Evolutionary conservation across 148 eudicot species (phyloP), one percentile per base, ranked within the genome.

Genomic region (Nepenthes mirabilis): DNA sequence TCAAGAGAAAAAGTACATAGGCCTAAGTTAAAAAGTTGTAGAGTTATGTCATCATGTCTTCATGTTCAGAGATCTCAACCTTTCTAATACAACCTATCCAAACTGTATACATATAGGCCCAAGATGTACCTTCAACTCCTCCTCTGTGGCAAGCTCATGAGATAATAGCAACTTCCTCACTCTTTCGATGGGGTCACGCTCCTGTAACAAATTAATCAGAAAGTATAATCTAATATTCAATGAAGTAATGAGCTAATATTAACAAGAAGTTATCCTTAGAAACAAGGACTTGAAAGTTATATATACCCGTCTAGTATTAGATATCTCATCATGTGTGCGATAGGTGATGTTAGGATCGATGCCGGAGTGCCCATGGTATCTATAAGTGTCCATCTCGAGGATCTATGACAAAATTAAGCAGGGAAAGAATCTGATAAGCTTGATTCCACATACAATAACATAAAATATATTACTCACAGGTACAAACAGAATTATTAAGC

Each of bases 291-390:
- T 58, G 8, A n/a, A n/a, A 13, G 43, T 3, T 1, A 43, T 7
- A 67, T 40, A 34, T 47, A 91, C 98, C 94, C 82, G 91, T 75
- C 96, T 78, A 55, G 86, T 70, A 40, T 91, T 95, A 60, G 78
- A 60, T 45, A 93, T 77, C 69, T 93, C 98, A 79, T 88, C 96
- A 77, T 96, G 95, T 6, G 96, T 93, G 36, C 98, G 83, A 67
- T 93, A 93, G 43, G 98, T 85, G 84, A 91, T 88, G 43, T 96
- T 96, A 61, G 96, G 98, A 71, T 93, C 98, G 75, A 95, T 88
- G 96, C 88, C 88, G 37, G 98, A 93, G 74, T 93, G 98, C 1
- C 98, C 98, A 51, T 93, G 98, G 73, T 93, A 93, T 70, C 98
- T 80, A 68, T 93, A 93, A 37, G 96, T 88, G 79, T 93, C 98